phyloP scores from a whole-genome alignment of 2,329 filamentous ascomycete genomes.

The Fusarium dlaminii region DNA sequence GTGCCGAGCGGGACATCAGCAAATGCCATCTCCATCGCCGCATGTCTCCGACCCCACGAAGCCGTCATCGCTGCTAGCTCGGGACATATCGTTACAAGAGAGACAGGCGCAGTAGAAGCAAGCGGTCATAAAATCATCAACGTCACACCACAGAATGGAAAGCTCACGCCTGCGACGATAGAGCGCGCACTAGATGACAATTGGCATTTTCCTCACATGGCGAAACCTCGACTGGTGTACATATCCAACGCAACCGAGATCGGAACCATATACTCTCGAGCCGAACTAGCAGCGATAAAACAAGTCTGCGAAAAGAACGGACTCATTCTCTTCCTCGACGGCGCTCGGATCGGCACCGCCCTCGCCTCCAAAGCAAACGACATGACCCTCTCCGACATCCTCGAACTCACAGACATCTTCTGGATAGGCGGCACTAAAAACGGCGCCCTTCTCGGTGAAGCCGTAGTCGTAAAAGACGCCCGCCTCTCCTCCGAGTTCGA shows the following conservation, averaged over 20 bases:
- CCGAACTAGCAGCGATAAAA: constrained; percentile 54
- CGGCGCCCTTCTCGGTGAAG: constrained; percentile 60
- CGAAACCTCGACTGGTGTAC: constrained; percentile 61
- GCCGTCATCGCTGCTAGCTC: constrained; percentile 61
- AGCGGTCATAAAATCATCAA: constrained; percentile 63
- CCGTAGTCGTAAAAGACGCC: constrained; percentile 57
- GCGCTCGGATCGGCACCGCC: constrained; percentile 57
- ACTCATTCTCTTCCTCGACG: constrained; percentile 58
- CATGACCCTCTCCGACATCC: constrained; percentile 54
- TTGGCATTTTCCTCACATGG: constrained; percentile 62
- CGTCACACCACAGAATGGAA: constrained; percentile 56
- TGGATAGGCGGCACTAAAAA: constrained; percentile 65
- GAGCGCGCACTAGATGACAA: constrained; percentile 56
- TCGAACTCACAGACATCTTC: constrained; percentile 61
- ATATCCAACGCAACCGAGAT: constrained; percentile 62
- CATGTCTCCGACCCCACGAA: constrained; percentile 60
- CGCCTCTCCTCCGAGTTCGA: constrained; percentile 56
- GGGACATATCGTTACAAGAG: constrained; percentile 59
- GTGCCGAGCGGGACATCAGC: constrained; percentile 62
- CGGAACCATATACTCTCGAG: constrained; percentile 58
- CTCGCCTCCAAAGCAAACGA: constrained; percentile 55
- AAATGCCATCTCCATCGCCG: constrained; percentile 62
- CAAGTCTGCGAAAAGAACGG: constrained; percentile 52
- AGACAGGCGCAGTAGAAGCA: constrained; percentile 62
- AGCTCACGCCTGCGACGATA: constrained; percentile 56